Evolutionary conservation across 1,139 yeast genomes (phyloP), one percentile per base, ranked within the genome.

Genomic region (Scheffersomyces stambukii): DNA sequence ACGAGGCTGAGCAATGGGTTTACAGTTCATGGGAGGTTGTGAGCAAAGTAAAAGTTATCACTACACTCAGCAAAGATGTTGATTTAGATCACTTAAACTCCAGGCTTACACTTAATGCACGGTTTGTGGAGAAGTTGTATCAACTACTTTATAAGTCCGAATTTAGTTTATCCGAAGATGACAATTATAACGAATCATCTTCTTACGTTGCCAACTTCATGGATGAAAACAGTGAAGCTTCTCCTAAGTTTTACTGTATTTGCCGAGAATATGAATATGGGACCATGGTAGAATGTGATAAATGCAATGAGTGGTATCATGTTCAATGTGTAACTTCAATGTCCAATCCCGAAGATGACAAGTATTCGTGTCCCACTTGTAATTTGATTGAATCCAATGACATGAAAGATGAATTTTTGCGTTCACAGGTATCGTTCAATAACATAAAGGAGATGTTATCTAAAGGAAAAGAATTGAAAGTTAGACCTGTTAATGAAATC

Each of bases 271-370:
- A 62, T 13, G 94, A 83, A 45, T 68, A 66, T 33, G 91, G 88
- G 2, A 63, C 72, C 0, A 83, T 85, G 94, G 73, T 83, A 27
- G 85, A 79, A 42, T 86, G 95, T 56, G 93, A 81, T 38, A 53
- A 52, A 16, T 85, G 95, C 52, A 70, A 74, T 29, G 94, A 84
- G 47, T 82, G 93, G 93, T 85, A 76, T 49, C 95, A 85, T 49
- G 71, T 73, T 29, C 63, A 60, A 19, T 86, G 95, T 54, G 63
- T 85, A 23, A 69, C 69, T 58, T 52, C 37, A 16, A 44, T 45
- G 4, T 45, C 46, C 13, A 49, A 45, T 16, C 38, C 41, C 3
- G 60, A 64, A 16, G 71, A 62, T 13, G 69, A 63, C 7, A 76
- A 42, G 14, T 68, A 77, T 47, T 52, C 66, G 2, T 86, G 96